These are phyloP conservation scores for Exophiala alcalophila DNA, from an alignment of 2,329 filamentous ascomycete genomes.

Conservation along the genomic window DNA sequence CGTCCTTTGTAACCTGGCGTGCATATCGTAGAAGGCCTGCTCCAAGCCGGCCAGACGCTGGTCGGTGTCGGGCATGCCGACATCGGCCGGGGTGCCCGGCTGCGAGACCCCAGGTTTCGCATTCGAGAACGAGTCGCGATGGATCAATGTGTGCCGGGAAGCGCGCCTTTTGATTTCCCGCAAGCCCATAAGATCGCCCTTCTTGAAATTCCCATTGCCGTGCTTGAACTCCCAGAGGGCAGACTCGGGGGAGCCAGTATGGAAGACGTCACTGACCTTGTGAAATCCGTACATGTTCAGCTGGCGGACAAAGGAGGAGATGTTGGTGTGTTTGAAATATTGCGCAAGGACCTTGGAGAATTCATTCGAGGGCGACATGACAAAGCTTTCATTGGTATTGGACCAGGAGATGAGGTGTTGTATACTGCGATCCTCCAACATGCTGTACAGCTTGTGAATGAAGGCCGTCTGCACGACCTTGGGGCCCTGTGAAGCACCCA, in stretches of 20 bases:
- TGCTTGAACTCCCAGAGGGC: constrained; percentile 99
- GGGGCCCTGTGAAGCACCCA: constrained; percentile 71
- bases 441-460: constrained; percentile 98
- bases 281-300: constrained; percentile 99
- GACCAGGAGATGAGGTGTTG: constrained; percentile 98
- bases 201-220: constrained; percentile 93
- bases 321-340: constrained; percentile 99
- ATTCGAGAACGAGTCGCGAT: constrained; percentile 80
- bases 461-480: constrained; percentile 99
- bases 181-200: constrained; percentile 84
- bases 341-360: constrained; percentile 97
- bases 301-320: constrained; percentile 96
- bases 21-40: constrained; percentile 77
- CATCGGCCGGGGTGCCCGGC: constrained; percentile 78
- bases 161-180: constrained; percentile 94
- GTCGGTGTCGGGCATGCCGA: constrained; percentile 79
- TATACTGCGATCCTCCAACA: constrained; percentile 92
- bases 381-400: constrained; percentile 88
- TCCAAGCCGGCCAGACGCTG: constrained; percentile 72
- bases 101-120: constrained; percentile 74
- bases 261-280: constrained; percentile 99
- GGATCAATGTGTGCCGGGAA: constrained; percentile 87
- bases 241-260: constrained; percentile 88
- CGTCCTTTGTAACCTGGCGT: constrained; percentile 69
- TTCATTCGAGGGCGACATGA: constrained; percentile 96